Conservation (phyloP, 495 filamentous ascomycete species). For the Neurospora terricola region DNA sequence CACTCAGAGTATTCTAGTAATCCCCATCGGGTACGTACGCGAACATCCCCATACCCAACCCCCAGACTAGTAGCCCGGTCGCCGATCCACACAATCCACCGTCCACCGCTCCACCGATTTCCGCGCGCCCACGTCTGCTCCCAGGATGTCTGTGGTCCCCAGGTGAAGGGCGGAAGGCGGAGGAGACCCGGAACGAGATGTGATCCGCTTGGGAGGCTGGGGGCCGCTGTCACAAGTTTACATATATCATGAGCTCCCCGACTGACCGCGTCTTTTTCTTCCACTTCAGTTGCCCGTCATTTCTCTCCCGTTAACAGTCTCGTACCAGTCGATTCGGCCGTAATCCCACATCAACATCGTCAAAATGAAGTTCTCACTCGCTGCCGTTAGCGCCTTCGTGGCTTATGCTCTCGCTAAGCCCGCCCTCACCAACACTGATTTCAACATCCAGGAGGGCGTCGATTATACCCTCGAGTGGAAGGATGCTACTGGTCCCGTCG, state of each 20-base stretch:
- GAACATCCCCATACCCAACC: not conserved
- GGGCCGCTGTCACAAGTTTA: not conserved
- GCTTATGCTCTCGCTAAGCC: constrained; percentile 27
- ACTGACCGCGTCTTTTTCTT: not conserved
- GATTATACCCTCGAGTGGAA: constrained; percentile 35
- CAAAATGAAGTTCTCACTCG: constrained; percentile 37
- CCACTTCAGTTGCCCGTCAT: not conserved
- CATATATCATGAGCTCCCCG: not conserved
- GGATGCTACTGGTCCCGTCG: constrained; percentile 27
- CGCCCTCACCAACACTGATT: constrained; percentile 33
- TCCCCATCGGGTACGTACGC: not conserved
- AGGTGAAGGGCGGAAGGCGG: not conserved
- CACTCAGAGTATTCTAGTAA: not conserved
- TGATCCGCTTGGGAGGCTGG: not conserved
- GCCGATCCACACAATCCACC: not conserved
- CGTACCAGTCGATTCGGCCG: not conserved
- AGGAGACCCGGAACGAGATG: not conserved
- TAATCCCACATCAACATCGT: not conserved
- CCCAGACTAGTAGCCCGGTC: not conserved
- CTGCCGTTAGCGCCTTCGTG: constrained; percentile 26
- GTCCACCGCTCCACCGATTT: not conserved
- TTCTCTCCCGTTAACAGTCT: not conserved
- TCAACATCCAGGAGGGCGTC: constrained; percentile 24
- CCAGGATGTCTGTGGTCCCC: not conserved
- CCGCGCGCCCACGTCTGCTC: not conserved